These are phyloP conservation scores for Ailanthus altissimus DNA, from an alignment of 345 rosid genomes.

Conservation along the genomic window DNA sequence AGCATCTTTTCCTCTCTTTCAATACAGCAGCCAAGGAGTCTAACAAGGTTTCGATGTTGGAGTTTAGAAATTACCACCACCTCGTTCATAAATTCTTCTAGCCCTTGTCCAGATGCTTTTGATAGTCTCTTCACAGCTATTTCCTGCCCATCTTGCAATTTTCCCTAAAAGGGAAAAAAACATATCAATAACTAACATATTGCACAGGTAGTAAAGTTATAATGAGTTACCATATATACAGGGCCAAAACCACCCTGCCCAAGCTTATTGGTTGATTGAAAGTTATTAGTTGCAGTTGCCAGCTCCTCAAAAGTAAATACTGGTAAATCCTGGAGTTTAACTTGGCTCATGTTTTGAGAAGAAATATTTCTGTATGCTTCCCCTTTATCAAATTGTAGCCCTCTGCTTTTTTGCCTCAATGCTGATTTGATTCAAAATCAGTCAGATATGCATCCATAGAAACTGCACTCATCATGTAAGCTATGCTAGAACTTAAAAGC, in stretches of 20 bases:
- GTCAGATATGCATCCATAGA: neutral
- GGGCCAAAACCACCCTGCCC: slow-evolving; percentile 51
- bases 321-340: slow-evolving; percentile 27
- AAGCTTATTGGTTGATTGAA: slow-evolving; percentile 35
- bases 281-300: slow-evolving; percentile 36
- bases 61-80: slow-evolving; percentile 57
- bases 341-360: neutral
- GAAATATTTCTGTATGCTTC: neutral
- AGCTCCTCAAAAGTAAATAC: slow-evolving; percentile 43
- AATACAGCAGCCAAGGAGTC: slow-evolving; percentile 57
- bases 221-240: slow-evolving; percentile 35
- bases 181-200: neutral
- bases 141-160: slow-evolving; percentile 38
- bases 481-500: too few species aligned
- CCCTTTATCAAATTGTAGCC: neutral
- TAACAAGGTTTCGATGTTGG: slow-evolving; percentile 69
- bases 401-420: neutral
- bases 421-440: neutral
- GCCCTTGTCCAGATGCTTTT: slow-evolving; percentile 59
- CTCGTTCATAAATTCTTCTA: slow-evolving; percentile 58
- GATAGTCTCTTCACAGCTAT: slow-evolving; percentile 67
- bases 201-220: neutral
- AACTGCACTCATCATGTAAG: too few species aligned
- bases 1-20: slow-evolving; percentile 58
- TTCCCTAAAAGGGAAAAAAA: slow-evolving; percentile 45